Evolutionary conservation across 2,329 filamentous ascomycete genomes (phyloP).

Genomic region (Fusarium gaditjirri): DNA sequence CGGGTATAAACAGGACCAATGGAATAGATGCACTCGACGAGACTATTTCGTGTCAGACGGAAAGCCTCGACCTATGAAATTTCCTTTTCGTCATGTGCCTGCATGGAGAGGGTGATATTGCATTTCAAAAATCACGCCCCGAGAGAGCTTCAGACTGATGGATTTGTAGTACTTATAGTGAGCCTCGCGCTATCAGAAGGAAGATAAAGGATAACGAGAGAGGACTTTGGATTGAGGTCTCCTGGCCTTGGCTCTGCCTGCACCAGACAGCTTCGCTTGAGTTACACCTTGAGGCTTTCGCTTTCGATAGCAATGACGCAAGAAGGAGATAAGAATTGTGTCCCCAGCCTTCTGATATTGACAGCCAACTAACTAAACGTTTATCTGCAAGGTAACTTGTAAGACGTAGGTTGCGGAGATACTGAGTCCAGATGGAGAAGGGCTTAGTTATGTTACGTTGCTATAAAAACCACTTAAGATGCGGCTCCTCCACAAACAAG

Average conservation of each 20-base stretch:
- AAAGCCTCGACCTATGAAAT: slow-evolving; percentile 1
- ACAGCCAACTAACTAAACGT: not conserved
- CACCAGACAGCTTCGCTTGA: not conserved
- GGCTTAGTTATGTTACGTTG: not conserved
- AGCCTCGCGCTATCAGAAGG: not conserved
- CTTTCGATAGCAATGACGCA: not conserved
- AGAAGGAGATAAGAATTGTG: not conserved
- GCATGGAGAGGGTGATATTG: not conserved
- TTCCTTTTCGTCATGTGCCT: not conserved
- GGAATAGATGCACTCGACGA: not conserved
- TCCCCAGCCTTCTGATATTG: slow-evolving; percentile 17
- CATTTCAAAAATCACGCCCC: not conserved
- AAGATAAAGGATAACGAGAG: not conserved
- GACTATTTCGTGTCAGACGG: not conserved
- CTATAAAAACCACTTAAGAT: not conserved
- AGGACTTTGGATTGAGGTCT: not conserved
- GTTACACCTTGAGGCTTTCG: not conserved
- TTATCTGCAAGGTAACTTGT: not conserved
- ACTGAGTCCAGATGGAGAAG: not conserved
- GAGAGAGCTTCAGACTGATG: not conserved
- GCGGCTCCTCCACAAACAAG: slow-evolving; percentile 5
- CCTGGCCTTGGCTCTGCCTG: not conserved
- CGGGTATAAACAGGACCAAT: not conserved
- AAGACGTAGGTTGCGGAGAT: not conserved
- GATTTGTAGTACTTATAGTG: not conserved